phyloP scores from a whole-genome alignment of 1,284 basidiomycete genomes.

The Golubevia sp. region DNA sequence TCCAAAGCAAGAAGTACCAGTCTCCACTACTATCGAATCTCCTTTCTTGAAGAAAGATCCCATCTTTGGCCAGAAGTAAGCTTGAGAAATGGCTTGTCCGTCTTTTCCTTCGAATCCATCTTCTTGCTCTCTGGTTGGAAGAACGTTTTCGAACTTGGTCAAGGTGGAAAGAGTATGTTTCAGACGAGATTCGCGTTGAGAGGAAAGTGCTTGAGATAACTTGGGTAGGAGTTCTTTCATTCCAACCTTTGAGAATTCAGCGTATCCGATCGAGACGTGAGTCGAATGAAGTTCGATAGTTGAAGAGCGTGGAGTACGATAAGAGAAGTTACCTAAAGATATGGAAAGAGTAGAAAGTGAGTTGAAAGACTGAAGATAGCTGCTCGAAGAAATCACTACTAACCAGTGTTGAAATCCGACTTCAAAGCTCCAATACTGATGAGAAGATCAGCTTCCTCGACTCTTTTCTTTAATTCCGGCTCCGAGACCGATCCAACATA shows the following conservation, averaged over 20 bases:
- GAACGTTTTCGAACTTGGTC: constrained; percentile 17
- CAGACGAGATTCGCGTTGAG: constrained; percentile 7
- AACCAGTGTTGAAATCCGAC: constrained; percentile 89
- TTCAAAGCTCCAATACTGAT: constrained; percentile 79
- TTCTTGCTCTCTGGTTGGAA: constrained; percentile 18
- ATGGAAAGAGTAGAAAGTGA: constrained; percentile 3
- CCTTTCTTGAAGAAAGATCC: constrained; percentile 74
- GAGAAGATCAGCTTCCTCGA: constrained; percentile 82
- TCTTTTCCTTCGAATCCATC: constrained; percentile 2
- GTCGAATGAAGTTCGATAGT: constrained; percentile 78
- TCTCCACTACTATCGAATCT: constrained; percentile 47
- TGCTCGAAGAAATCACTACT: too few relatives aligned
- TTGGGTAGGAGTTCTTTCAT: constrained; percentile 46
- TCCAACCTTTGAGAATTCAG: constrained; percentile 16
- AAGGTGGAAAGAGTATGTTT: constrained; percentile 16
- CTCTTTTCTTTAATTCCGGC: constrained; percentile 73
- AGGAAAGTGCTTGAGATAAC: constrained; percentile 21
- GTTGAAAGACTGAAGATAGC: too few relatives aligned
- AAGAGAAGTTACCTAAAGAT: constrained; percentile 10
- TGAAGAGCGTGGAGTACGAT: constrained; percentile 28
- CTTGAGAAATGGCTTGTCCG: constrained; percentile 33
- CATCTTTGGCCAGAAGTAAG: constrained; percentile 79
- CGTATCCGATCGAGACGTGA: constrained; percentile 69
- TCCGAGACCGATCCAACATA: constrained; percentile 52
- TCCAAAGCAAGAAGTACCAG: constrained; percentile 41